Percentiles rank a stretch among this genome's conserved stretches.
phyloP scores from a whole-genome alignment of 2,329 filamentous ascomycete genomes.

The Cladosporium colombiae region DNA sequence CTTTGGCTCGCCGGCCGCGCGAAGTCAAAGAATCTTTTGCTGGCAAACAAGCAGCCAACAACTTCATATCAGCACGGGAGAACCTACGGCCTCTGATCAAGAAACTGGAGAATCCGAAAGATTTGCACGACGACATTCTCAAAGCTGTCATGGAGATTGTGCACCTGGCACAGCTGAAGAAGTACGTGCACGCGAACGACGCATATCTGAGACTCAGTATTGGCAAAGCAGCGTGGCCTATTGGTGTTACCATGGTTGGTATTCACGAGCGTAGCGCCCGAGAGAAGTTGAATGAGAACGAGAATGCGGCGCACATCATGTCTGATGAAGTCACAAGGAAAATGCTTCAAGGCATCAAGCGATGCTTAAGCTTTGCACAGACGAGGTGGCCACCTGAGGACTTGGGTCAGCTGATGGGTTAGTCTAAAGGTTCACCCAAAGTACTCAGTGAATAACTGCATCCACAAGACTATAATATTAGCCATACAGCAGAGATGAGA shows the following conservation, averaged over 20 bases:
- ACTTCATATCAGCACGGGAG: slow-evolving; percentile 83
- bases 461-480: too few species aligned
- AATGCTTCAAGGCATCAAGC: slow-evolving; percentile 95
- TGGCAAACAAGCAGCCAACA: slow-evolving; percentile 77
- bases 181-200: slow-evolving; percentile 96
- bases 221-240: slow-evolving; percentile 76
- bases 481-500: too few species aligned
- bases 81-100: slow-evolving; percentile 89
- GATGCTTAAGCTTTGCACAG: slow-evolving; percentile 94
- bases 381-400: slow-evolving; percentile 94
- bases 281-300: slow-evolving; percentile 85
- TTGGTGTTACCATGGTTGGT: slow-evolving; percentile 99
- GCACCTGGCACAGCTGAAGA: slow-evolving; percentile 80
- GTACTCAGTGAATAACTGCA: neutral
- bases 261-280: slow-evolving; percentile 96
- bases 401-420: slow-evolving; percentile 92
- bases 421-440: slow-evolving; percentile 18
- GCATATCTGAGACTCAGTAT: slow-evolving; percentile 92
- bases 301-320: slow-evolving; percentile 82
- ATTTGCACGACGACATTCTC: slow-evolving; percentile 68
- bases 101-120: slow-evolving; percentile 77
- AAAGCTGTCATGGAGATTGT: slow-evolving; percentile 89
- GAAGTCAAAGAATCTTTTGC: slow-evolving; percentile 70
- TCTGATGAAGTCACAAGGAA: slow-evolving; percentile 94
- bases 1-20: slow-evolving; percentile 63